These are phyloP conservation scores for Xylaria sp. DNA, from an alignment of 495 filamentous ascomycete species.

Conservation along the genomic window DNA sequence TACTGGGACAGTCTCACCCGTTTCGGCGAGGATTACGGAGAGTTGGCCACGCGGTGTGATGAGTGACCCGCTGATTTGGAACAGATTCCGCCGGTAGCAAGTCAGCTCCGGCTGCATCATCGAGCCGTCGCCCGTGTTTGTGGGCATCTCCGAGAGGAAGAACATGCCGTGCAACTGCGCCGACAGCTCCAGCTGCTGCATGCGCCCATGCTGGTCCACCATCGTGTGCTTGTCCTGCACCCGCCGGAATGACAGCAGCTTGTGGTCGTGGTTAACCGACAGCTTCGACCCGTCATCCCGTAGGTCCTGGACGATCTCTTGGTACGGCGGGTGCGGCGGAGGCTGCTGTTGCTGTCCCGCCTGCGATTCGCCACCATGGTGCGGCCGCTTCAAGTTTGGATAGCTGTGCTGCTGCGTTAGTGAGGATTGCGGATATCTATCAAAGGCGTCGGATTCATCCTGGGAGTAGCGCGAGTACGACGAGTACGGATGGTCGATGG, in stretches of 20 bases:
- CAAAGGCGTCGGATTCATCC: conserved; percentile 54
- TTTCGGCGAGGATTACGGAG: conserved; percentile 73
- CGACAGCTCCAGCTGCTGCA: conserved; percentile 66
- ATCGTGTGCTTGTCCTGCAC: conserved; percentile 63
- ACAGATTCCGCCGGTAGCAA: conserved; percentile 91
- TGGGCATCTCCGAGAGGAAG: conserved; percentile 87
- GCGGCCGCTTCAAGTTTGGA: conserved; percentile 60
- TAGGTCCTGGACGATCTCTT: conserved; percentile 61
- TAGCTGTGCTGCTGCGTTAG: conserved; percentile 62
- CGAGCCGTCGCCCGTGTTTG: conserved; percentile 68
- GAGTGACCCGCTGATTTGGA: conserved; percentile 88
- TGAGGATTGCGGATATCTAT: conserved; percentile 54
- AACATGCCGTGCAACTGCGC: conserved; percentile 97
- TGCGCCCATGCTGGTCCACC: conserved; percentile 60
- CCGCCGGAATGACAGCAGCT: conserved; percentile 61
- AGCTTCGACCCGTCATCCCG: conserved; percentile 60
- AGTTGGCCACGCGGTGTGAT: conserved; percentile 78
- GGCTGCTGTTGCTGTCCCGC: conserved; percentile 36
- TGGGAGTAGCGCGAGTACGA: conserved; percentile 52
- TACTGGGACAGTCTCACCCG: conserved; percentile 81
- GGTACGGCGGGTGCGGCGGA: conserved; percentile 51
- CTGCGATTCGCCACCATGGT: conserved; percentile 46
- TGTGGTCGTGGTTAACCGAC: conserved; percentile 62
- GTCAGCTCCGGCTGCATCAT: conserved; percentile 80
- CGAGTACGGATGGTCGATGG: conserved; percentile 50